Base-by-base conservation (phyloP, 176 grass and related monocot species). In the Carex scoparia region DNA sequence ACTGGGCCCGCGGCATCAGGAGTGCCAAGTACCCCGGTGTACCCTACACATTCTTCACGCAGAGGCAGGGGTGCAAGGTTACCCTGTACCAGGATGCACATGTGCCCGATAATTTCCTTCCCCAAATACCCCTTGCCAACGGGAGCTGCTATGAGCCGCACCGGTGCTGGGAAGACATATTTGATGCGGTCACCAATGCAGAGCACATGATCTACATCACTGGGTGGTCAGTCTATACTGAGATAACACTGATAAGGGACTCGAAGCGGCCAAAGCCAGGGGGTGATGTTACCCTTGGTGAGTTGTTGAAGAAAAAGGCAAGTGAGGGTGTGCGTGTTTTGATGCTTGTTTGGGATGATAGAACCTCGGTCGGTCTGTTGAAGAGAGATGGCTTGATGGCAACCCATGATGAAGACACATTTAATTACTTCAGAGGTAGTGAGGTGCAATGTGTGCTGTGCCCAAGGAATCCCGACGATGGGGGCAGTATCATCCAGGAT, bases 11-110 rank as follows among this genome's bases (percentile, higher is more conserved):
- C 0, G 92, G 95, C 61, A 44, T 98, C 42, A 80, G 73, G 81
- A 75, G 79, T 66, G 81, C 68, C 55, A 87, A 89, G 38, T 77
- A 84, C 84, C 92, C 89, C 57, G 95, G 92, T 37, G 95, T 97
- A 55, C 89, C 92, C 2, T 93, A 93, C 89, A 93, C 95, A 13
- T 94, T 94, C 85, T 97, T 97, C 87, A 90, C 95, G 19, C 92
- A 97, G 89, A 88, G 95, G 55, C 87, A 90, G n/a, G 92, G 91
- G 51, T 97, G 95, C 90, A 84, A 87, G 79, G 88, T 97, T 51
- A 94, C 95, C 3, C 86, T 97, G 38, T 97, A 94, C 87, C 95
- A 97, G 89, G 92, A 97, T 84, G 90, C 95, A 30, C 92, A 94
- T 68, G 56, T 81, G 59, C 91, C 95, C 6, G 92, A 98, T 85